Evolutionary conservation across 1,284 basidiomycete species (phyloP), one percentile per base, ranked within the genome.

Genomic region (Athelia sp.): DNA sequence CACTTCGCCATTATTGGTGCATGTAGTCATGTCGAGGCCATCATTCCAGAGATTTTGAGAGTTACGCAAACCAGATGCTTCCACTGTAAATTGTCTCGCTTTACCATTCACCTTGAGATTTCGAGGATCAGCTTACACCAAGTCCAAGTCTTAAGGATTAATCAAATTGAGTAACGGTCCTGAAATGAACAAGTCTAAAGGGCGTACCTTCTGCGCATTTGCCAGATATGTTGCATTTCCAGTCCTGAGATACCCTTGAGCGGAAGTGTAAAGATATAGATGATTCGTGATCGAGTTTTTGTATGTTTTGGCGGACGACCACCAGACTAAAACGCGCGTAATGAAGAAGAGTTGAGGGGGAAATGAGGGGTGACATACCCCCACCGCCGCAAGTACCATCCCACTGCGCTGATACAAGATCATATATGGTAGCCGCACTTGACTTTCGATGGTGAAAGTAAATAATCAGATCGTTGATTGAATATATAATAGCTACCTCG

Each of bases 61-160:
- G 51, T 64, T 63, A 21, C 62, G 59, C 56, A 64, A 59, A 22
- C 62, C 62, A 2, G 61, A 63, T 17, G 49, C 42, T 11, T 51
- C 49, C 14, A 62, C 62, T 64, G 47, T 9, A 17, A 26, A 34
- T 19, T 35, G 46, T 24, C 22, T 26, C 23, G 22, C 29, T 15
- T 19, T 10, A 40, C 8, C 9, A 40, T 9, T 40, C 36, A 34
- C 15, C 4, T 4, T 40, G 15, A 40, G 15, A 35, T 36, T 13
- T 15, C 6, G n/a, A 2, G 34, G 14, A 18, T 42, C 13, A 3
- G 51, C 62, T 45, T 49, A 63, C 61, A 55, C 62, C 62, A 63
- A 11, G 52, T 52, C 60, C 59, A 63, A 15, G 52, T 50, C 60
- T 60, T 23, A 26, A 34, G 24, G 32, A 34, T 11, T 40, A 6